These are phyloP conservation scores for Skeletonema marinoi DNA, from an alignment of 108 stramenopile genomes.

Conservation along the genomic window DNA sequence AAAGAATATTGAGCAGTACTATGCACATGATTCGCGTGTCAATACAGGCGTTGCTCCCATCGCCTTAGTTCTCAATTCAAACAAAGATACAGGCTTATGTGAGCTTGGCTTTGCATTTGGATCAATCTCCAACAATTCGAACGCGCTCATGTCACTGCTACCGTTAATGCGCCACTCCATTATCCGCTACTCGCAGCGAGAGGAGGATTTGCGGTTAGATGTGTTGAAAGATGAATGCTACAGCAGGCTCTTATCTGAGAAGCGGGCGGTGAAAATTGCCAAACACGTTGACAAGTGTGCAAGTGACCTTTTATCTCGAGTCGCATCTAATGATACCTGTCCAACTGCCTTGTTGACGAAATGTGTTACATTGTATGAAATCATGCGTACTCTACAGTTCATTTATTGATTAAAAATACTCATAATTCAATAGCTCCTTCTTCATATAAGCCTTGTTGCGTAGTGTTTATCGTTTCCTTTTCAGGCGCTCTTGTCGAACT, in stretches of 20 bases:
- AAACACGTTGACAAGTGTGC: constrained; percentile 10
- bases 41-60: constrained; percentile 9
- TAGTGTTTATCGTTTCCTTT: constrained; percentile 11
- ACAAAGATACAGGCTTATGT: neutral
- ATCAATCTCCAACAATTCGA: constrained; percentile 8
- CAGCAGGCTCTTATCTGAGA: constrained; percentile 14
- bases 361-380: constrained; percentile 29
- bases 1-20: constrained; percentile 2
- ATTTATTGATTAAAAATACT: constrained; percentile 15
- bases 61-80: neutral
- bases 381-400: constrained; percentile 15
- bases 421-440: constrained; percentile 4
- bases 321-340: neutral
- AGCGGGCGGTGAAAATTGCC: constrained; percentile 23
- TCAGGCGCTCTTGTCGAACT: constrained; percentile 54
- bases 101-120: constrained; percentile 27
- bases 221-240: constrained; percentile 17
- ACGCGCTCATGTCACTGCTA: constrained; percentile 15
- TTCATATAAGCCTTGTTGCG: neutral
- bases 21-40: neutral
- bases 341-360: neutral
- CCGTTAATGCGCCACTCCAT: constrained; percentile 30
- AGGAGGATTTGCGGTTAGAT: neutral
- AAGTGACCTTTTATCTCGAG: constrained; percentile 13
- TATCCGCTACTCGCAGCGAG: constrained; percentile 4